Evolutionary conservation across 148 eudicot species (phyloP).

Genomic region (Fagopyrum tataricum): DNA sequence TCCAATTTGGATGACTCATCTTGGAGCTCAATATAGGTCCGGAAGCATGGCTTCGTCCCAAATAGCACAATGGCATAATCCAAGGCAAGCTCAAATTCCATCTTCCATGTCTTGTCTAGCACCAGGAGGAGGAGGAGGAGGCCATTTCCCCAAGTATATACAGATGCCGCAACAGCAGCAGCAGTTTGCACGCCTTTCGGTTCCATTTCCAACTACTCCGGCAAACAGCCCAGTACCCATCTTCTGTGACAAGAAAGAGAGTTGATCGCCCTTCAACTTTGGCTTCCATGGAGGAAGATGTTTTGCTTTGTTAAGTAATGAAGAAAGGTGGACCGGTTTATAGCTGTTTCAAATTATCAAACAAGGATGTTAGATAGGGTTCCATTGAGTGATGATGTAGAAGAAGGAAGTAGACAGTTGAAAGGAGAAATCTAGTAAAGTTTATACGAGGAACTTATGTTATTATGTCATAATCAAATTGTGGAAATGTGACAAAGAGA

Average conservation of each 20-base stretch:
- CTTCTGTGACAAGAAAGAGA: background rate
- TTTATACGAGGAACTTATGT: background rate
- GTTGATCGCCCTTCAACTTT: background rate
- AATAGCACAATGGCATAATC: constrained; percentile 37
- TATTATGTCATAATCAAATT: background rate
- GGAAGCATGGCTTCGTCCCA: constrained; percentile 26
- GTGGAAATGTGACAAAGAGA: background rate
- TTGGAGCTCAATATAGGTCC: constrained; percentile 30
- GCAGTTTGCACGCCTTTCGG: constrained; percentile 24
- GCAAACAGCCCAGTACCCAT: constrained; percentile 21
- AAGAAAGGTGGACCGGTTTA: background rate
- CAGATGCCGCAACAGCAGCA: constrained; percentile 32
- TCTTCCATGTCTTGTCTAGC: constrained; percentile 28
- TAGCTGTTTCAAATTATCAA: background rate
- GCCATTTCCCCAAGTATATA: constrained; percentile 27
- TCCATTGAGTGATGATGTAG: background rate
- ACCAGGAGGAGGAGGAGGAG: background rate
- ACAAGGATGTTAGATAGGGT: constrained; percentile 7
- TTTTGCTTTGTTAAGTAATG: background rate
- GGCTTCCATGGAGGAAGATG: background rate
- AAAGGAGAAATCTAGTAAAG: background rate
- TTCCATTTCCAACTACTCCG: constrained; percentile 20
- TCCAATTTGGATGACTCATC: constrained; percentile 36
- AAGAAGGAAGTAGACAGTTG: background rate
- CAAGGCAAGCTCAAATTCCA: constrained; percentile 23